phyloP scores from a whole-genome alignment of 441 rosid species.

The Lepidium campestre region DNA sequence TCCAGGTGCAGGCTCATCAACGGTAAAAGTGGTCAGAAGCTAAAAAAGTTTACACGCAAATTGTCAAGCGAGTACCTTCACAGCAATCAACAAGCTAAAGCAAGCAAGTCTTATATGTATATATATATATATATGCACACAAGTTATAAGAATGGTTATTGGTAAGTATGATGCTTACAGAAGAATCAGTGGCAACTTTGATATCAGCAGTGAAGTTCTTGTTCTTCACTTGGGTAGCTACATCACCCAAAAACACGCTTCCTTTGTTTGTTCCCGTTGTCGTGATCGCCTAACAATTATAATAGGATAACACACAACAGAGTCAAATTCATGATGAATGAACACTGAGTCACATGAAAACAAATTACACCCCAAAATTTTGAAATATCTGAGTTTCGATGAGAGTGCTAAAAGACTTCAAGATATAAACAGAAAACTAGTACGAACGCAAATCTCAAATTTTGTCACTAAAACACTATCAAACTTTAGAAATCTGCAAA shows the following conservation, averaged over 20 bases:
- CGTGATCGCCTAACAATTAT: conserved; percentile 63
- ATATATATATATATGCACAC: neutral
- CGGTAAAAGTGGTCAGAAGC: conserved; percentile 77
- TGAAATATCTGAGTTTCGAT: conserved; percentile 37
- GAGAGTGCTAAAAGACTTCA: conserved; percentile 30
- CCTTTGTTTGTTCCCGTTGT: conserved; percentile 78
- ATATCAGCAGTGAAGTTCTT: conserved; percentile 80
- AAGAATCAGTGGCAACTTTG: conserved; percentile 85
- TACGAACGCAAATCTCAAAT: neutral
- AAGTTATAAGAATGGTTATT: neutral
- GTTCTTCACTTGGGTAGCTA: conserved; percentile 72
- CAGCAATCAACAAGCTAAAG: neutral
- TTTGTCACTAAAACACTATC: neutral
- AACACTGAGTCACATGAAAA: neutral
- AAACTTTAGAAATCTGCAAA: neutral
- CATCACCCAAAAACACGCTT: conserved; percentile 65
- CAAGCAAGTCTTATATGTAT: neutral
- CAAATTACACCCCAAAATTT: neutral
- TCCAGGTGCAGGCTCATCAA: conserved; percentile 87
- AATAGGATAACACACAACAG: neutral
- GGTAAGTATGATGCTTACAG: conserved; percentile 46
- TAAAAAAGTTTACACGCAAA: conserved; percentile 10
- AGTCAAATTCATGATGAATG: neutral
- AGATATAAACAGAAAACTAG: conserved; percentile 7
- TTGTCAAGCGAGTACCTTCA: neutral